phyloP scores from a whole-genome alignment of 768 basidiomycete genomes.

The Boletus vinaceobasis region DNA sequence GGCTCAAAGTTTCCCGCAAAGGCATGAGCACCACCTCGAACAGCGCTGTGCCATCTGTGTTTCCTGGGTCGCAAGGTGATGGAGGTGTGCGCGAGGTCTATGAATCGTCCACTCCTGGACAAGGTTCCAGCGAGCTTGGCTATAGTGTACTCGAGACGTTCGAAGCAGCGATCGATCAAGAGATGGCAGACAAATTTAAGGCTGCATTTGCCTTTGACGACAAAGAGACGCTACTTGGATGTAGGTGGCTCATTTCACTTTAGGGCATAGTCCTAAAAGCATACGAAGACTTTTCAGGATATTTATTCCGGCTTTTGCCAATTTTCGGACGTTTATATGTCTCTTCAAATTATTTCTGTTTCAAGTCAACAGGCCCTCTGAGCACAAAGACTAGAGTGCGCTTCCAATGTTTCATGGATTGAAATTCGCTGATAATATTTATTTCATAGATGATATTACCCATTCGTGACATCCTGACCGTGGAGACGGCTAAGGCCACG shows the following conservation, averaged over 20 bases:
- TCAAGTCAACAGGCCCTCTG: conserved; percentile 83
- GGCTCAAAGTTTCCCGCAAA: conserved; percentile 54
- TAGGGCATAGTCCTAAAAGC: conserved; percentile 5
- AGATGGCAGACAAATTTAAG: conserved; percentile 73
- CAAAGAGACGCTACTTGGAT: conserved; percentile 81
- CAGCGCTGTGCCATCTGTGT: conserved; percentile 17
- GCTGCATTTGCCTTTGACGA: conserved; percentile 83
- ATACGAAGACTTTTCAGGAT: conserved; percentile 81
- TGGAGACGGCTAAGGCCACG: conserved; percentile 82
- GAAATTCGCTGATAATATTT: conserved; percentile 3
- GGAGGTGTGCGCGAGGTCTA: conserved; percentile 59
- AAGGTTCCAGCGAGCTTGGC: conserved; percentile 51
- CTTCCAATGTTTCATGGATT: conserved; percentile 4
- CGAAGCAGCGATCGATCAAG: conserved; percentile 56
- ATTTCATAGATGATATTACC: conserved; percentile 85
- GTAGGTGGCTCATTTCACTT: conserved; percentile 47
- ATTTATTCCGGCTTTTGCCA: conserved; percentile 86
- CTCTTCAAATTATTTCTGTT: conserved; percentile 92
- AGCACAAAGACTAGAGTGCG: conserved; percentile 78
- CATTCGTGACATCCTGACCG: conserved; percentile 80
- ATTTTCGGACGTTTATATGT: conserved; percentile 85
- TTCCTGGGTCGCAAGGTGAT: conserved; percentile 25
- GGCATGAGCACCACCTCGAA: conserved; percentile 34
- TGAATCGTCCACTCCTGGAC: conserved; percentile 19
- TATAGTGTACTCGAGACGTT: conserved; percentile 83